Conservation (phyloP, 148 eudicot genomes). For the Cornus kousa region DNA sequence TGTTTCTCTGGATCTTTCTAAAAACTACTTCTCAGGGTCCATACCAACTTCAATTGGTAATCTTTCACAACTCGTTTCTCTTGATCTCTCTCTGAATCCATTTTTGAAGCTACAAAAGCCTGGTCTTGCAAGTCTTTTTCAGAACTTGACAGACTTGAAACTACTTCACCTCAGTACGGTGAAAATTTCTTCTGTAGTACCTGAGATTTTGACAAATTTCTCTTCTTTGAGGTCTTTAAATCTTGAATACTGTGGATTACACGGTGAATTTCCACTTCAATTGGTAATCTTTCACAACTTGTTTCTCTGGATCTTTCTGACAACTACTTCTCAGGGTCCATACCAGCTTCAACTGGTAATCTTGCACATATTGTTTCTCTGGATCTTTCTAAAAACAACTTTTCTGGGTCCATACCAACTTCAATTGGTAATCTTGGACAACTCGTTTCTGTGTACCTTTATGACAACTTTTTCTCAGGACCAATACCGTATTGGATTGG, state of each 20-base stretch:
- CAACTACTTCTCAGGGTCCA: background rate
- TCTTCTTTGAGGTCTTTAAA: conserved; percentile 12
- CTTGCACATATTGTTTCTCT: background rate
- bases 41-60: background rate
- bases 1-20: background rate
- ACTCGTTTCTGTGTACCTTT: background rate
- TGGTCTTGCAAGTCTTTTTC: background rate
- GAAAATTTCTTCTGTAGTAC: conserved; percentile 23
- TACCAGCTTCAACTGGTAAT: background rate
- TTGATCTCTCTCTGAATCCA: background rate
- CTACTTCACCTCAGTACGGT: conserved; percentile 12
- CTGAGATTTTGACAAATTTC: conserved; percentile 14
- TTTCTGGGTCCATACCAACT: conserved; percentile 9
- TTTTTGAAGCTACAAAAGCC: conserved; percentile 22
- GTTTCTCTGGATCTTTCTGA: background rate
- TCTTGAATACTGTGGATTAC: conserved; percentile 15
- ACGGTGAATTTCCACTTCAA: conserved; percentile 21
- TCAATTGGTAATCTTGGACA: conserved; percentile 20
- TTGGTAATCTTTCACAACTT: background rate
- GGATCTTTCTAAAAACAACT: background rate
- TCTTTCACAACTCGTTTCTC: background rate
- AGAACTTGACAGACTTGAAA: conserved; percentile 12
- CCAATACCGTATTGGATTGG: conserved; percentile 11
- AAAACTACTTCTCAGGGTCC: background rate
- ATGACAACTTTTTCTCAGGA: conserved; percentile 14